Evolutionary conservation across 1,139 yeast genomes (phyloP).

Genomic region (Yamadazyma sp.): DNA sequence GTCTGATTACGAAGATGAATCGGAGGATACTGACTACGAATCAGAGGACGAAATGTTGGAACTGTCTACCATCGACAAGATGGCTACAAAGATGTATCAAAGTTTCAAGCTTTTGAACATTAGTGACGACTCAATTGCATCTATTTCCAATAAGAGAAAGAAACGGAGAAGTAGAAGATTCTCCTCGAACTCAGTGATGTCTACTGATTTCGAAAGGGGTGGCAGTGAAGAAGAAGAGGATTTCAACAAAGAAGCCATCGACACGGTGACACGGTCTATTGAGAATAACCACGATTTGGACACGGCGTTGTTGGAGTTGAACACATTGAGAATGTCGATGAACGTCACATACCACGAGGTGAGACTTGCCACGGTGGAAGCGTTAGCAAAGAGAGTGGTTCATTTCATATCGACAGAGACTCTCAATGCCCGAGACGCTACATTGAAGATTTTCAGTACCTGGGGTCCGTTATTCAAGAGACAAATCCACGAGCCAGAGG

Average conservation of each 20-base stretch:
- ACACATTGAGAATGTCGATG: conserved; percentile 96
- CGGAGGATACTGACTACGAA: conserved; percentile 37
- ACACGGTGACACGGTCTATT: conserved; percentile 90
- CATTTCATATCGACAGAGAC: conserved; percentile 78
- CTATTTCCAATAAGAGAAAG: conserved; percentile 46
- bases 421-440: conserved; percentile 71
- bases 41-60: conserved; percentile 31
- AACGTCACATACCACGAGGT: conserved; percentile 94
- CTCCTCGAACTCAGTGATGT: conserved; percentile 38
- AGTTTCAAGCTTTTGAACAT: conserved; percentile 59
- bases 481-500: conserved; percentile 79
- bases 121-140: conserved; percentile 79
- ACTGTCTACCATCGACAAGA: conserved; percentile 22
- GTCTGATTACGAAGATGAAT: conserved; percentile 48
- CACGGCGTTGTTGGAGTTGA: conserved; percentile 87
- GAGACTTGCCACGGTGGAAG: conserved; percentile 73
- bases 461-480: conserved; percentile 82
- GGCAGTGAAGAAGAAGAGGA: conserved; percentile 61
- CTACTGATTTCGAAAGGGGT: conserved; percentile 41
- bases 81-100: conserved; percentile 48
- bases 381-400: conserved; percentile 65
- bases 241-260: conserved; percentile 84
- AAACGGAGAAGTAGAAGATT: conserved; percentile 32
- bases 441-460: conserved; percentile 66
- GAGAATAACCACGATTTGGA: conserved; percentile 91